Evolutionary conservation across 495 filamentous ascomycete genomes (phyloP).

Genomic region (Poronia punctata): DNA sequence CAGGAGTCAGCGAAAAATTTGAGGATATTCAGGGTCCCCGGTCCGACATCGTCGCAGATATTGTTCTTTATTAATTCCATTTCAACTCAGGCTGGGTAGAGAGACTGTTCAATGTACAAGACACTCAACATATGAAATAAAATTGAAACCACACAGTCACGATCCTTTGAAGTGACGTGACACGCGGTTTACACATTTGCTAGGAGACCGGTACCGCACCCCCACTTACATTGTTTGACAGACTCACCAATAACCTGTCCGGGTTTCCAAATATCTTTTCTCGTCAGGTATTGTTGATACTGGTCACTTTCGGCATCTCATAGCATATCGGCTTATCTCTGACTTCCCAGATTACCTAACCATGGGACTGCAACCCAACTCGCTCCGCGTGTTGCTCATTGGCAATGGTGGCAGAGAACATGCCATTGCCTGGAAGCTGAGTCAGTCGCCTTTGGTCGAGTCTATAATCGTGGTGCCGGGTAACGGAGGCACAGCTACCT

Average conservation of each 20-base stretch:
- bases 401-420: conserved; percentile 94
- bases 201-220: no score
- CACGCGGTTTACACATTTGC: no score
- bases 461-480: conserved; percentile 65
- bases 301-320: no score
- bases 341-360: conserved; percentile 1
- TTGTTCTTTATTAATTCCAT: background rate
- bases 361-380: conserved; percentile 19
- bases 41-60: conserved; percentile 6
- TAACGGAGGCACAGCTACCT: conserved; percentile 80
- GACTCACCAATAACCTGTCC: no score
- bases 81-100: background rate
- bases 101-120: no score
- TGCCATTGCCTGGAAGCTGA: conserved; percentile 89
- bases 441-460: conserved; percentile 64
- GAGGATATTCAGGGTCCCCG: conserved; percentile 6
- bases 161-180: no score
- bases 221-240: no score
- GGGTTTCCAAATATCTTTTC: no score
- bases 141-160: no score
- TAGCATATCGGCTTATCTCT: background rate
- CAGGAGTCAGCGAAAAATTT: conserved; percentile 11
- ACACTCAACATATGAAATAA: no score
- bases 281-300: no score
- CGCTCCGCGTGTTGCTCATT: conserved; percentile 66